These are phyloP conservation scores for Myrmaecium sp. DNA, from an alignment of 2,329 filamentous ascomycete genomes.

Conservation along the genomic window DNA sequence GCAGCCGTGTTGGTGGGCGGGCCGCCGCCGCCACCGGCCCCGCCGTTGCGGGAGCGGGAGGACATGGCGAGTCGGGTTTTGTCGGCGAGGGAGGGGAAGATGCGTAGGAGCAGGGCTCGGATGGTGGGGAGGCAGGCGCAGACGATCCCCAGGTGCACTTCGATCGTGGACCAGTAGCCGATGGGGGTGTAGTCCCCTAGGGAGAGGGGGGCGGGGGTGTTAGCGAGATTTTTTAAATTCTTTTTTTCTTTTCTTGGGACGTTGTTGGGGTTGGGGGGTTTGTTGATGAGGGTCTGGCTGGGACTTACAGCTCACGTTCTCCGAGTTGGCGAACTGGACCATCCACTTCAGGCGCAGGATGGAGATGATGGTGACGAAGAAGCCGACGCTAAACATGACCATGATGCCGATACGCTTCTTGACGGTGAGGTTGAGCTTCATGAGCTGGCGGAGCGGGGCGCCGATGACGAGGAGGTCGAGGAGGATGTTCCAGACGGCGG, in stretches of 20 bases:
- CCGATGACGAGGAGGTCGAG: conserved; percentile 14
- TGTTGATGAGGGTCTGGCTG: no score
- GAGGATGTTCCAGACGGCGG: conserved; percentile 15
- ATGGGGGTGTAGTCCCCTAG: conserved; percentile 15
- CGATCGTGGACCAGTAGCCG: conserved; percentile 19
- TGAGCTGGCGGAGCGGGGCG: conserved; percentile 15
- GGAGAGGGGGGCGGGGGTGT: not conserved
- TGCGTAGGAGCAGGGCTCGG: conserved; percentile 6
- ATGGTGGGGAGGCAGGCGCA: conserved; percentile 19
- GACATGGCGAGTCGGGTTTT: not conserved
- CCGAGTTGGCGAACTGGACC: conserved; percentile 24
- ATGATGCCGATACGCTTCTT: conserved; percentile 17
- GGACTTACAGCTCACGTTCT: conserved; percentile 21
- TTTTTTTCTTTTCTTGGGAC: no score
- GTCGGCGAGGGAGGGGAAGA: conserved; percentile 1
- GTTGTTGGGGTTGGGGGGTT: no score
- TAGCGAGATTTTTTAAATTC: no score
- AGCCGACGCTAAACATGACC: conserved; percentile 20
- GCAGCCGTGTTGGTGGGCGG: not conserved
- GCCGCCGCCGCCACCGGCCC: not conserved
- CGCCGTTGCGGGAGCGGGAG: not conserved
- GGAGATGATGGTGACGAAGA: conserved; percentile 28
- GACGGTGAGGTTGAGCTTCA: conserved; percentile 12
- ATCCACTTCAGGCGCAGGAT: conserved; percentile 26
- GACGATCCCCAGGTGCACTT: conserved; percentile 19